These are phyloP conservation scores for Pyrenochaeta sp. DNA, from an alignment of 2,329 filamentous ascomycete genomes.

Conservation along the genomic window DNA sequence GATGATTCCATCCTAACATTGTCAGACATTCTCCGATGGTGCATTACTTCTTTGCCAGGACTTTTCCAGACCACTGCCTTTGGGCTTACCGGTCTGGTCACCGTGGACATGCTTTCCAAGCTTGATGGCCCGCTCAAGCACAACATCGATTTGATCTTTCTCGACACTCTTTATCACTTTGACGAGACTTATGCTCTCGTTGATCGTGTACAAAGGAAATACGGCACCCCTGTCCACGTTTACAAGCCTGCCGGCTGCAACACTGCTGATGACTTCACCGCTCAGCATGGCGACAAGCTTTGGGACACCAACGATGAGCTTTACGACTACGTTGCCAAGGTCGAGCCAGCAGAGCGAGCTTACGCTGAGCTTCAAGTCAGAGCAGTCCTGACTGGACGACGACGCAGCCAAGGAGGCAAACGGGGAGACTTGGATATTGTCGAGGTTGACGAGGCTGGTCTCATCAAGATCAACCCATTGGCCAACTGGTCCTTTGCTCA, in stretches of 20 bases:
- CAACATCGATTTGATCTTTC: constrained; percentile 60
- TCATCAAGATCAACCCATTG: constrained; percentile 97
- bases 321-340: constrained; percentile 97
- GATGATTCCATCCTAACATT: constrained; percentile 29
- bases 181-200: constrained; percentile 60
- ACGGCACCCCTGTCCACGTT: constrained; percentile 82
- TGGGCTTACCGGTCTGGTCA: constrained; percentile 60
- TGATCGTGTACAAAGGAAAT: constrained; percentile 75
- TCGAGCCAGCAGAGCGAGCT: constrained; percentile 91
- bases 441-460: constrained; percentile 87
- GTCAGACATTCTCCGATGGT: constrained; percentile 86
- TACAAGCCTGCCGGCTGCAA: constrained; percentile 84
- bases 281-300: constrained; percentile 79
- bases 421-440: constrained; percentile 89
- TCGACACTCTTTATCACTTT: constrained; percentile 64
- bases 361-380: constrained; percentile 87
- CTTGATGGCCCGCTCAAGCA: constrained; percentile 67
- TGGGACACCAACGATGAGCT: constrained; percentile 87
- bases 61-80: constrained; percentile 69
- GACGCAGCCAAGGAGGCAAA: constrained; percentile 91
- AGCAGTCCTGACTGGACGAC: constrained; percentile 89
- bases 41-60: constrained; percentile 86
- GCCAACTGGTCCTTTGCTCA: constrained; percentile 93
- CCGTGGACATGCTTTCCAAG: constrained; percentile 74
- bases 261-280: constrained; percentile 78